Evolutionary conservation across 2,329 filamentous ascomycete species (phyloP).

Genomic region (Cytospora leucostoma): DNA sequence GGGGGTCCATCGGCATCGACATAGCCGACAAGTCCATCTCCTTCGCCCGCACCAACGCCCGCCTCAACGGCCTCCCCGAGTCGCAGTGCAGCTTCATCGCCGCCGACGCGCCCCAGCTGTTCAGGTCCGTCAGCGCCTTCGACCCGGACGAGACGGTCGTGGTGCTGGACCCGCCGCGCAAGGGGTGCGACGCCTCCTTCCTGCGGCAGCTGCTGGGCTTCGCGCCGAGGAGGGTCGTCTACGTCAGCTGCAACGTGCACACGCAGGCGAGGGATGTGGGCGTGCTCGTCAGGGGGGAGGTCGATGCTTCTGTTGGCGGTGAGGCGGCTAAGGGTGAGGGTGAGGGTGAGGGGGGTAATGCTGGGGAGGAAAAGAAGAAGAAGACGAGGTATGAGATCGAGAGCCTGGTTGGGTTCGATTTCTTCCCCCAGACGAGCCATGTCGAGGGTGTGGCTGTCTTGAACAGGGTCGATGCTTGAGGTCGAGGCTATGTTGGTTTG

Average conservation of each 20-base stretch:
- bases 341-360: constrained; percentile 22
- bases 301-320: constrained; percentile 31
- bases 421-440: constrained; percentile 85
- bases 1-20: constrained; percentile 86
- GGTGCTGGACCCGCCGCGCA: constrained; percentile 95
- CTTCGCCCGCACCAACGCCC: constrained; percentile 77
- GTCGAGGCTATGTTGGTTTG: background rate
- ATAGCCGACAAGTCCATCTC: constrained; percentile 77
- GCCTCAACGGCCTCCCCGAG: constrained; percentile 68
- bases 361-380: constrained; percentile 36
- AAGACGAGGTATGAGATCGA: constrained; percentile 76
- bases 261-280: constrained; percentile 94
- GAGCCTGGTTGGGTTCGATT: constrained; percentile 90
- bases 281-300: constrained; percentile 73
- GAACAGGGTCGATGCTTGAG: constrained; percentile 52
- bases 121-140: constrained; percentile 69
- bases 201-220: constrained; percentile 77
- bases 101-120: constrained; percentile 82
- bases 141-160: constrained; percentile 81
- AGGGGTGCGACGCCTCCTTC: constrained; percentile 88
- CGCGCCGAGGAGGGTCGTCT: constrained; percentile 78
- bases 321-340: constrained; percentile 34
- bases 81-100: constrained; percentile 81
- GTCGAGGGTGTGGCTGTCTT: constrained; percentile 69
- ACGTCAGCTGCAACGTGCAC: constrained; percentile 97